Conservation (phyloP, 768 basidiomycete species). For the Tulasnella sp. region DNA sequence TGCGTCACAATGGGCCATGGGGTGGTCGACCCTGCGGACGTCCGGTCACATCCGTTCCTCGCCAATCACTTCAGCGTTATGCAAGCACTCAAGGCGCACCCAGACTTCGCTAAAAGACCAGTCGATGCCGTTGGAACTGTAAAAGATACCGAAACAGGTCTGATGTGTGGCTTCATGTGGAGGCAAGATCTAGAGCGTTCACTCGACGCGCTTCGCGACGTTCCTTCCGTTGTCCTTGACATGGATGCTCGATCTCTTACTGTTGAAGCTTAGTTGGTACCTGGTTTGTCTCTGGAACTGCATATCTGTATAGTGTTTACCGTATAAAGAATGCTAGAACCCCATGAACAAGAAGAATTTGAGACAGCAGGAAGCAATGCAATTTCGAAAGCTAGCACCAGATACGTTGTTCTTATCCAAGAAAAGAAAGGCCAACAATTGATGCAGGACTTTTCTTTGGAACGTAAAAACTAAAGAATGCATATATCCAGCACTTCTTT, state of each 20-base stretch:
- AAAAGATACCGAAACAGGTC: neutral
- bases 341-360: too few species aligned
- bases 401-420: too few species aligned
- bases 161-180: conserved; percentile 18
- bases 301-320: neutral
- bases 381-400: neutral
- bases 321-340: neutral
- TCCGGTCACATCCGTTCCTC: conserved; percentile 23
- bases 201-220: neutral
- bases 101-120: neutral
- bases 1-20: conserved; percentile 23
- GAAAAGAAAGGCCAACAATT: neutral
- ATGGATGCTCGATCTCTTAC: neutral
- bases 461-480: too few species aligned
- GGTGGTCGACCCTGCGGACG: conserved; percentile 15
- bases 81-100: neutral
- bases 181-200: neutral
- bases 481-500: too few species aligned
- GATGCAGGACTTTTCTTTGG: too few species aligned
- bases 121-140: conserved; percentile 16
- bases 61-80: conserved; percentile 19
- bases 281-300: neutral
- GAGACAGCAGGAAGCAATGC: neutral
- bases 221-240: neutral
- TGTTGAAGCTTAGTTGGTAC: neutral